These are phyloP conservation scores for Curvularia hawaiiensis DNA, from an alignment of 2,329 filamentous ascomycete genomes.

Conservation along the genomic window DNA sequence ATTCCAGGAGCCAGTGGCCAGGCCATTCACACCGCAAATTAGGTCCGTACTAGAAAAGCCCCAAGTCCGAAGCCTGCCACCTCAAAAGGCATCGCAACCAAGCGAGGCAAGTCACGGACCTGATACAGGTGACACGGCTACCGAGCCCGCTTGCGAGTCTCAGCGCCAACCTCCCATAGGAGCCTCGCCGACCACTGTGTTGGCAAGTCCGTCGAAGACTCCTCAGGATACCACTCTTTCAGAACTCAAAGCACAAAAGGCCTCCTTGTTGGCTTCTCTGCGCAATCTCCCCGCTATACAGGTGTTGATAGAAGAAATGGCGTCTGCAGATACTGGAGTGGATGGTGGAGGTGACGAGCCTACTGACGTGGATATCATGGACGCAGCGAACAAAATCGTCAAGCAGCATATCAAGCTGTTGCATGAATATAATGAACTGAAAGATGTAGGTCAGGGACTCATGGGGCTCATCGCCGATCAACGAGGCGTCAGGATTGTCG, in stretches of 20 bases:
- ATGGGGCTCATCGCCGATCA: slow-evolving; percentile 71
- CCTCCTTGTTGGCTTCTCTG: slow-evolving; percentile 41
- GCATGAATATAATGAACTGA: slow-evolving; percentile 73
- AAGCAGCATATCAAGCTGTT: slow-evolving; percentile 68
- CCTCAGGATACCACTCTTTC: slow-evolving; percentile 56
- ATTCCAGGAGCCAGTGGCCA: background rate
- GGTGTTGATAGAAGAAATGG: slow-evolving; percentile 39
- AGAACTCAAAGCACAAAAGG: slow-evolving; percentile 52
- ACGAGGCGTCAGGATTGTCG: slow-evolving; percentile 60
- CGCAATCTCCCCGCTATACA: slow-evolving; percentile 39
- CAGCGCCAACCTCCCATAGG: background rate
- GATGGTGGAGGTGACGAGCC: slow-evolving; percentile 28
- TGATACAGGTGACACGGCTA: background rate
- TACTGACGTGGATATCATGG: slow-evolving; percentile 42
- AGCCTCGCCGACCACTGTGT: background rate
- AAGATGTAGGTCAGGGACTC: slow-evolving; percentile 69
- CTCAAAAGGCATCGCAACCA: background rate
- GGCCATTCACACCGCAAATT: background rate
- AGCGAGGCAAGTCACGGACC: background rate
- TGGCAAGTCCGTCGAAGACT: slow-evolving; percentile 28
- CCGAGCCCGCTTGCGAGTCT: background rate
- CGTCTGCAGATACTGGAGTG: slow-evolving; percentile 24
- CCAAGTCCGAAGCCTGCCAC: background rate
- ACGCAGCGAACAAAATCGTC: slow-evolving; percentile 59
- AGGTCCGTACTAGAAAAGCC: background rate